Conservation (phyloP, 805 yeast species). For the Starmera caribaea region DNA sequence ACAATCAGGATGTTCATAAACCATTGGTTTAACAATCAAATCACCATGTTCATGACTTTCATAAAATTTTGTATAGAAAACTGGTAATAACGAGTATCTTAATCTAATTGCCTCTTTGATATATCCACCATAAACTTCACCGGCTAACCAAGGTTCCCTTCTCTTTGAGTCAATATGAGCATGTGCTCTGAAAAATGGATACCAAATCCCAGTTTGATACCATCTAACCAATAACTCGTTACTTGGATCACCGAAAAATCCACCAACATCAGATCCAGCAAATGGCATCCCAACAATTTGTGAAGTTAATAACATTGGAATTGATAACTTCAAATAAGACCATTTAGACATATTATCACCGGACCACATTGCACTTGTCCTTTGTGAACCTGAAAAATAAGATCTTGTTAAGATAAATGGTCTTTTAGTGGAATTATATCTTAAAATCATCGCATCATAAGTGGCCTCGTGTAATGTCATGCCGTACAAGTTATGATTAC, state of each 20-base stretch:
- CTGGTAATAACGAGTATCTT: conserved; percentile 71
- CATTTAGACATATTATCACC: conserved; percentile 94
- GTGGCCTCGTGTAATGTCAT: conserved; percentile 75
- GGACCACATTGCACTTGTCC: conserved; percentile 92
- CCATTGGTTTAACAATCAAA: conserved; percentile 66
- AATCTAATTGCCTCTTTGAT: conserved; percentile 64
- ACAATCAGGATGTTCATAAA: conserved; percentile 44
- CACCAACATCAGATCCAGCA: conserved; percentile 95
- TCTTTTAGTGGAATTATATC: conserved; percentile 43
- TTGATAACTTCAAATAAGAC: conserved; percentile 72
- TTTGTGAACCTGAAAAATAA: conserved; percentile 85
- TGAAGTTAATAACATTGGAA: conserved; percentile 81
- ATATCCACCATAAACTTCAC: conserved; percentile 58
- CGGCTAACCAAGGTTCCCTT: conserved; percentile 85
- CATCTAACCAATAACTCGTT: conserved; percentile 78
- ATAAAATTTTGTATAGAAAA: conserved; percentile 71
- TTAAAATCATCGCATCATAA: conserved; percentile 45
- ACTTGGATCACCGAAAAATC: conserved; percentile 86
- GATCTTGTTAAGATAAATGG: conserved; percentile 88
- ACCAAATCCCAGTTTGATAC: conserved; percentile 95
- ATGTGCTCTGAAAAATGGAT: conserved; percentile 94
- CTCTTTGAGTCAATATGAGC: conserved; percentile 92
- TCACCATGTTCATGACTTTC: conserved; percentile 50
- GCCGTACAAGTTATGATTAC: conserved; percentile 83
- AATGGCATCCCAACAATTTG: conserved; percentile 85